A percentile compares a stretch with the other conserved stretches of the same genome.
These are phyloP conservation scores for Sarocladiaceae sp. DNA, from an alignment of 2,329 filamentous ascomycete species.

Conservation along the genomic window DNA sequence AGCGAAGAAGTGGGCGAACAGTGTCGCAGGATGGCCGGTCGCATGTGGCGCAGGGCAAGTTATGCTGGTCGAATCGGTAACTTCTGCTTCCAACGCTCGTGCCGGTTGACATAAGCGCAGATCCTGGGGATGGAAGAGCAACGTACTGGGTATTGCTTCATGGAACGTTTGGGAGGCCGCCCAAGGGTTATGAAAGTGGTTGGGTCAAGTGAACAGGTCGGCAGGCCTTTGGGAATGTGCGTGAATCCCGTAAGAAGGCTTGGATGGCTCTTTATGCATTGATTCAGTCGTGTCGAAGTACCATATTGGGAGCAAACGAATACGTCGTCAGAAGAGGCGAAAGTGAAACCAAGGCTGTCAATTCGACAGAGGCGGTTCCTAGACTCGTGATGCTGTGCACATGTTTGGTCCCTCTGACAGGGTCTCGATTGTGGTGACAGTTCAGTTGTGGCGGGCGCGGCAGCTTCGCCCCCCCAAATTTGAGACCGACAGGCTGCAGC, in stretches of 20 bases:
- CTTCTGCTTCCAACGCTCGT: too few species aligned
- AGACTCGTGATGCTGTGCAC: neutral
- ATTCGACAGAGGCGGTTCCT: neutral
- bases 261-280: neutral
- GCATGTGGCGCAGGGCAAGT: too few species aligned
- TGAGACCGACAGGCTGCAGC: too few species aligned
- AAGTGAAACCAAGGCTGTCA: neutral
- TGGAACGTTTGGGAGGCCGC: neutral
- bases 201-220: too few species aligned
- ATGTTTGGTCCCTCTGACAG: neutral
- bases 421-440: neutral
- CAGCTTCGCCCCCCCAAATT: neutral
- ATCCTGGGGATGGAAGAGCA: neutral
- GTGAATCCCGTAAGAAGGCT: neutral
- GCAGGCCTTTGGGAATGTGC: neutral
- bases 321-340: neutral
- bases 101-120: neutral
- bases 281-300: neutral
- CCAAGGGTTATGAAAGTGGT: neutral
- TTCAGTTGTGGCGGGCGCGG: too few species aligned
- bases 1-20: too few species aligned
- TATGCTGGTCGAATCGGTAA: too few species aligned
- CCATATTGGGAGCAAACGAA: neutral
- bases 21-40: too few species aligned
- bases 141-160: neutral